Conservation (phyloP, 73 alveolate species). For the Paramecium bursaria region DNA sequence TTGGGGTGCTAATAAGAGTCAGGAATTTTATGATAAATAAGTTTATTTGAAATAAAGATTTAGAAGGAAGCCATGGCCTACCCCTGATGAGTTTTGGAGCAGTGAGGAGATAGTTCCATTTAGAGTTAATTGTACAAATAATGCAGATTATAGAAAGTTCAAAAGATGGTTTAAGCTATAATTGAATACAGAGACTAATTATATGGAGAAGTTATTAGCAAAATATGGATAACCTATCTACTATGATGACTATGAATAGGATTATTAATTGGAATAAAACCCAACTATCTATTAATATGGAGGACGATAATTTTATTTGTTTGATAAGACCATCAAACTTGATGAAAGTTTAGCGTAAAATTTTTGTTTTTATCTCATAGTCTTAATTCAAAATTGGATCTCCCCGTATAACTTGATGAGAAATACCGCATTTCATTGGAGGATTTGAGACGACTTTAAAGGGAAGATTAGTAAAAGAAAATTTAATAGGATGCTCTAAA, state of each 20-base stretch:
- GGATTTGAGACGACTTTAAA: too few relatives aligned
- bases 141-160: constrained; percentile 37
- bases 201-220: not conserved
- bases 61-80: constrained; percentile 40
- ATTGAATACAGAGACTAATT: too few relatives aligned
- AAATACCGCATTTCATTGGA: constrained; percentile 51
- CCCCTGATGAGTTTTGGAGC: constrained; percentile 37
- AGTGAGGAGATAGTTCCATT: constrained; percentile 27
- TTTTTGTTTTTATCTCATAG: not conserved
- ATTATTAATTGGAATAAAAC: not conserved
- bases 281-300: constrained; percentile 23
- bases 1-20: constrained; percentile 40
- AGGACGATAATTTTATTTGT: constrained; percentile 28
- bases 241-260: not conserved
- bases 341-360: constrained; percentile 18
- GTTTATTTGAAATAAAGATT: not conserved
- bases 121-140: constrained; percentile 51
- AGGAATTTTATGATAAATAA: constrained; percentile 30
- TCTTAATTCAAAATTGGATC: not conserved
- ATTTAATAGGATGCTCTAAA: too few relatives aligned
- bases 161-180: constrained; percentile 47
- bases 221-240: constrained; percentile 20
- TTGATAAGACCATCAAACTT: constrained; percentile 23
- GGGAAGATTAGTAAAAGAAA: too few relatives aligned
- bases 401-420: constrained; percentile 36